Percentiles rank a stretch among this genome's conserved stretches.
Evolutionary conservation across 164 flowering plant genomes (phyloP).

Genomic region (Aristolochia californica): DNA sequence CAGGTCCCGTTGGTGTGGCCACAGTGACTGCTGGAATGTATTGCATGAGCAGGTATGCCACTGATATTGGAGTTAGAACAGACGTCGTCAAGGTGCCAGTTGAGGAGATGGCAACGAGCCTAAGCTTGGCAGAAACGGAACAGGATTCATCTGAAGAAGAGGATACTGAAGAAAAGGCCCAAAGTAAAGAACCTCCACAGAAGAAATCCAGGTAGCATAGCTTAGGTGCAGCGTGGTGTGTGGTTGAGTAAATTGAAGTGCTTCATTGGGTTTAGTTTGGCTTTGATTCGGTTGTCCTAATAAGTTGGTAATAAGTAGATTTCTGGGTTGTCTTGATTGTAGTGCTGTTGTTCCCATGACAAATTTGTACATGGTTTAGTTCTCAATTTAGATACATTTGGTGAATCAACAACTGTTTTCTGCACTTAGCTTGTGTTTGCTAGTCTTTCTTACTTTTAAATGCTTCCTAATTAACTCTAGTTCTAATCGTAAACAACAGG

Average conservation of each 20-base stretch:
- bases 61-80: conserved; percentile 84
- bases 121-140: conserved; percentile 33
- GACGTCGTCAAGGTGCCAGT: conserved; percentile 88
- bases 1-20: conserved; percentile 75
- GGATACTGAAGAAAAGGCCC: background rate
- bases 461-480: too few species aligned
- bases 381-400: background rate
- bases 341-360: background rate
- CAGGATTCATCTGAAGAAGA: conserved; percentile 7
- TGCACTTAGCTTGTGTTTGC: too few species aligned
- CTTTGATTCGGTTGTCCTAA: too few species aligned
- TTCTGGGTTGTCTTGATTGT: background rate
- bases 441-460: too few species aligned
- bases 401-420: background rate
- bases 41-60: conserved; percentile 81
- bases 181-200: background rate
- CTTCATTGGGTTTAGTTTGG: too few species aligned
- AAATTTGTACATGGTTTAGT: background rate
- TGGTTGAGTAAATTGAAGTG: too few species aligned
- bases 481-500: too few species aligned
- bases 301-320: too few species aligned
- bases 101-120: conserved; percentile 78
- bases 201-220: conserved; percentile 1
- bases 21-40: conserved; percentile 90
- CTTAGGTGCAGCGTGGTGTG: background rate